These are phyloP conservation scores for Teratosphaeriaceae sp. DNA, from an alignment of 2,329 filamentous ascomycete genomes.

Conservation along the genomic window DNA sequence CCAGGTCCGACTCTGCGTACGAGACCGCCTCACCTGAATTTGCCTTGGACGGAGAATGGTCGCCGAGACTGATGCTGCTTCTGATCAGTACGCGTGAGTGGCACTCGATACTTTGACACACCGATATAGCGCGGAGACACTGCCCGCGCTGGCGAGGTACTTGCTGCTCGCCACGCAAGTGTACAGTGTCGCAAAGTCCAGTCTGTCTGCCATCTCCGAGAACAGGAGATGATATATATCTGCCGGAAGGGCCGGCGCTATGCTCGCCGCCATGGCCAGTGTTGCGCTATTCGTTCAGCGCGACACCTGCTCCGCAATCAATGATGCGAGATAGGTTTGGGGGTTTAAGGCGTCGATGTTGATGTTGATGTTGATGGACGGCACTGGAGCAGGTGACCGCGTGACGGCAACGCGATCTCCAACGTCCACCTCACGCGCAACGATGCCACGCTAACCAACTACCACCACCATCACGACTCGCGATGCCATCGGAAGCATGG, in stretches of 20 bases:
- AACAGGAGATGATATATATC: slow-evolving; percentile 58
- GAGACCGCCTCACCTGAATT: slow-evolving; percentile 36
- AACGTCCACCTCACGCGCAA: too few species aligned
- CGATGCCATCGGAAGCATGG: slow-evolving; percentile 28
- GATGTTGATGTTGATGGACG: slow-evolving; percentile 1
- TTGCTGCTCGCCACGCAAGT: slow-evolving; percentile 51
- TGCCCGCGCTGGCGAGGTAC: slow-evolving; percentile 49
- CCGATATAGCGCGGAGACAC: slow-evolving; percentile 59
- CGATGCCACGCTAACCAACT: slow-evolving; percentile 6
- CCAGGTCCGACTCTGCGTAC: slow-evolving; percentile 38
- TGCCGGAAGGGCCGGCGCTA: slow-evolving; percentile 38
- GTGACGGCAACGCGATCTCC: slow-evolving; percentile 4
- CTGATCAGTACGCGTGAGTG: too few species aligned
- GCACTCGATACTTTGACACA: too few species aligned
- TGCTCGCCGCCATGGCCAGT: neutral
- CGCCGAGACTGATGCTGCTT: slow-evolving; percentile 36
- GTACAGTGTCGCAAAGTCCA: slow-evolving; percentile 51
- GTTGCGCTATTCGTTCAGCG: too few species aligned
- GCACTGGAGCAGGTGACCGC: slow-evolving; percentile 5
- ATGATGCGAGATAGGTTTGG: neutral
- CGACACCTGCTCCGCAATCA: too few species aligned
- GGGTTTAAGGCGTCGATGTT: neutral
- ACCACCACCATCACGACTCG: slow-evolving; percentile 1
- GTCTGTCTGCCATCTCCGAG: slow-evolving; percentile 46
- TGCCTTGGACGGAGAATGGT: slow-evolving; percentile 36